These are phyloP conservation scores for Corchorus capsularis DNA, from an alignment of 345 rosid species.

Conservation along the genomic window DNA sequence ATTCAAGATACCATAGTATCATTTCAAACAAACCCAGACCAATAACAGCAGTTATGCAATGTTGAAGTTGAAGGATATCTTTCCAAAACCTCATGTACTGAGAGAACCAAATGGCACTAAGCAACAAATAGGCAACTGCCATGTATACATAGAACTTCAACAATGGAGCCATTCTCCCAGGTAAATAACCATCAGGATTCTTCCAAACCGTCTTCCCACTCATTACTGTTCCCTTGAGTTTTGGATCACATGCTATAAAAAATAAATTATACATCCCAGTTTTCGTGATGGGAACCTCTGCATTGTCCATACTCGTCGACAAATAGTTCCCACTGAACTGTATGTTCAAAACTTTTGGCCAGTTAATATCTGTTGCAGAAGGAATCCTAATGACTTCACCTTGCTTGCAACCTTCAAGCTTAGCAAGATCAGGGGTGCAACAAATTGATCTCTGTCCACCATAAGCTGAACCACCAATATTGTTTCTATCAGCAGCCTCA, in stretches of 20 bases:
- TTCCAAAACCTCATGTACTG: conserved; percentile 80
- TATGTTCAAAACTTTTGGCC: conserved; percentile 77
- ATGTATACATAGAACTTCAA: conserved; percentile 76
- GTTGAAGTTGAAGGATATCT: conserved; percentile 91
- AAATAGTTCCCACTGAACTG: conserved; percentile 55
- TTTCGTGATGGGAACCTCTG: conserved; percentile 50
- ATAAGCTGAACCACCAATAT: conserved; percentile 97
- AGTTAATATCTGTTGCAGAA: conserved; percentile 59
- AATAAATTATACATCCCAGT: conserved; percentile 95
- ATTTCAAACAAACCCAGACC: conserved; percentile 86
- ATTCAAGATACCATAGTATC: conserved; percentile 89
- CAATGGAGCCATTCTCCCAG: conserved; percentile 96
- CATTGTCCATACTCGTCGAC: conserved; percentile 44
- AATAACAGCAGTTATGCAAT: conserved; percentile 76
- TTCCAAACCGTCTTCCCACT: conserved; percentile 95
- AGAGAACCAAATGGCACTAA: conserved; percentile 70
- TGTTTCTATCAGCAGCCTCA: conserved; percentile 92
- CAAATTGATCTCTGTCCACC: conserved; percentile 98
- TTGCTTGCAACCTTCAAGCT: conserved; percentile 92
- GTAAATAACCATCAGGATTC: conserved; percentile 88
- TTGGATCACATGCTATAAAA: conserved; percentile 86
- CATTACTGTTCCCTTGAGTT: conserved; percentile 72
- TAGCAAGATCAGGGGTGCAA: conserved; percentile 95
- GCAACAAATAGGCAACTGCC: conserved; percentile 71
- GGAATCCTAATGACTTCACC: conserved; percentile 91